Evolutionary conservation across 2,329 filamentous ascomycete genomes (phyloP).

Genomic region (Chrysosporium keratinophilum): DNA sequence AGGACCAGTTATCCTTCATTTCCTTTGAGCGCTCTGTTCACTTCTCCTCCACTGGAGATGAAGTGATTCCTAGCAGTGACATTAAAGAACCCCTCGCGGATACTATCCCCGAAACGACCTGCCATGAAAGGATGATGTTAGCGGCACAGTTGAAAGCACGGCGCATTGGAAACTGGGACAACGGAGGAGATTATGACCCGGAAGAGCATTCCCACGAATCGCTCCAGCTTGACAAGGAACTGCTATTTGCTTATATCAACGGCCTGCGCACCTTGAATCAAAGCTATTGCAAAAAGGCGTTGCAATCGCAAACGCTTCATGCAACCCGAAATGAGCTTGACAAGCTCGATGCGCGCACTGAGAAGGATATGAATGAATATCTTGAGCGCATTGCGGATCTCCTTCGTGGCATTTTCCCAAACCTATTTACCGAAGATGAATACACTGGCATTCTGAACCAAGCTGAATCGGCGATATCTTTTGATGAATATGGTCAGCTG

Average conservation of each 20-base stretch:
- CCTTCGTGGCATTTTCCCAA: conserved; percentile 33
- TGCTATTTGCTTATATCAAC: conserved; percentile 36
- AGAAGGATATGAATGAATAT: conserved; percentile 21
- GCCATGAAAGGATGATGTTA: conserved; percentile 33
- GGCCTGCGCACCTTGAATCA: conserved; percentile 29
- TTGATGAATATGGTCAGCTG: conserved; percentile 14
- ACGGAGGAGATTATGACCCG: conserved; percentile 16
- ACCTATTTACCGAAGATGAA: conserved; percentile 31
- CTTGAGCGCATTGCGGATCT: conserved; percentile 30
- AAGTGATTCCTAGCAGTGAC: conserved; percentile 10
- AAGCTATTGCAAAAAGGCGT: conserved; percentile 26
- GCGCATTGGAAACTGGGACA: conserved; percentile 6
- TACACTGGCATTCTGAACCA: conserved; percentile 26
- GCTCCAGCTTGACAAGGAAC: conserved; percentile 30
- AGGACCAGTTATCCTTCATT: conserved; percentile 14
- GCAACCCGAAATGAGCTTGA: not conserved
- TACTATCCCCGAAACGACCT: conserved; percentile 24
- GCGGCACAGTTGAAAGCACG: conserved; percentile 21
- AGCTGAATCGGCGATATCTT: conserved; percentile 13
- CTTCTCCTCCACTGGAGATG: conserved; percentile 10
- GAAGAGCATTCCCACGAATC: conserved; percentile 31
- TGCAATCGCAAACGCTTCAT: conserved; percentile 23
- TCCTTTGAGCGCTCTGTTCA: conserved; percentile 15
- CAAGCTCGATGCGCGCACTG: conserved; percentile 1
- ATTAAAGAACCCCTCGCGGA: not conserved